Evolutionary conservation across 768 basidiomycete genomes (phyloP), one percentile per base, ranked within the genome.

Genomic region (Leccinum rimulosum): DNA sequence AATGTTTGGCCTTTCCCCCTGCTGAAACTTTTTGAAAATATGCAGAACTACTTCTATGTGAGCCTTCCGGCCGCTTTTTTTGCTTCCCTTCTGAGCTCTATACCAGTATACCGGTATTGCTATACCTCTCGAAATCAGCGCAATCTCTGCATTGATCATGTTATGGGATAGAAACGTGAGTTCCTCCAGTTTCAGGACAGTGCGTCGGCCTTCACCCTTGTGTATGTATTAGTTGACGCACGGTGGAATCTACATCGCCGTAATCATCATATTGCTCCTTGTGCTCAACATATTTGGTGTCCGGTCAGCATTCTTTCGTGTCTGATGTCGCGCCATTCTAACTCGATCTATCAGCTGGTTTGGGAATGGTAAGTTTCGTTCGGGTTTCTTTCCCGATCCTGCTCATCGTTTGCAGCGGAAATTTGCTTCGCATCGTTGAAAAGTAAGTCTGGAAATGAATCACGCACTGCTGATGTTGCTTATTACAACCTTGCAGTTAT

Each of bases 61-160:
- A 33, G 67, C 63, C 15, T 35, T 27, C 11, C 14, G 12, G 1
- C n/a, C 2, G 0, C 11, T 54, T 43, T 19, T 25, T 36, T 25
- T 27, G 14, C 10, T 25, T 52, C 10, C 10, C 2, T 35, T 7
- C 57, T 57, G 9, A 63, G 4, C 7, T 11, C 3, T 51, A 27
- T 3, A n/a, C 11, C 4, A 69, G 67, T 63, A 48, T 47, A 9
- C 49, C 43, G 65, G 57, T n/a, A 80, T 78, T 60, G 76, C 79
- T 5, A 64, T 82, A 15, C 79, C 80, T 3, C 77, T 80, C 22
- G 82, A 84, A 64, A 75, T 84, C 48, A 78, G 78, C 19, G 83
- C 83, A 3, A 76, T 80, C 7, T 70, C 78, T 19, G 70, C 82
- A 27, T 64, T 85, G 56, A 73, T 84, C 52, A 69, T 72, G 36